A percentile compares a stretch with the other conserved stretches of the same genome.
phyloP scores from a whole-genome alignment of 2,329 filamentous ascomycete genomes.

The Neurospora crassa region DNA sequence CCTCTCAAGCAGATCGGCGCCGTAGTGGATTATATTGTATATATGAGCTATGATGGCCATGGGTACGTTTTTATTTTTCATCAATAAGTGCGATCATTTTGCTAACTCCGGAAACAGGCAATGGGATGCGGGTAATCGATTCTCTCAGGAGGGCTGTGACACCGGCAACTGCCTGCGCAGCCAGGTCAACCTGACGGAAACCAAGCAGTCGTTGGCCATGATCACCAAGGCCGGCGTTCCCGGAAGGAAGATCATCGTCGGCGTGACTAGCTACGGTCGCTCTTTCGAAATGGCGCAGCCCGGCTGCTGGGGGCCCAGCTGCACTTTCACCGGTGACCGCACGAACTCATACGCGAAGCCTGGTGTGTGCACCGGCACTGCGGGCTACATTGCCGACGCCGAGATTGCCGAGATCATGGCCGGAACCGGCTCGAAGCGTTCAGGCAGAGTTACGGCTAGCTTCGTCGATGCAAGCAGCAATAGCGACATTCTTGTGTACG shows the following conservation, averaged over 20 bases:
- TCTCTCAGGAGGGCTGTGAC: slow-evolving; percentile 15
- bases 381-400: slow-evolving; percentile 8
- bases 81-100: too few relatives aligned
- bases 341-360: slow-evolving; percentile 1
- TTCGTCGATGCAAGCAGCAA: slow-evolving; percentile 2
- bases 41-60: too few relatives aligned
- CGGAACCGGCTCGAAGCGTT: not conserved
- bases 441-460: not conserved
- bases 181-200: slow-evolving; percentile 6
- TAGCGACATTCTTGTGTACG: slow-evolving; percentile 15
- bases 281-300: slow-evolving; percentile 7
- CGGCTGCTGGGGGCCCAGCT: slow-evolving; percentile 4
- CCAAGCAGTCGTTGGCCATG: slow-evolving; percentile 5
- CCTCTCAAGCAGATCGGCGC: slow-evolving; percentile 14
- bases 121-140: slow-evolving; percentile 18
- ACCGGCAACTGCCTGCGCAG: slow-evolving; percentile 12
- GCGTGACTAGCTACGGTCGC: slow-evolving; percentile 9
- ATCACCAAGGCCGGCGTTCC: slow-evolving; percentile 10
- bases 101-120: slow-evolving; percentile 10
- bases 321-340: slow-evolving; percentile 1
- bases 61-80: too few relatives aligned
- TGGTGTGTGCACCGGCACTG: slow-evolving; percentile 5
- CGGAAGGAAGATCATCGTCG: slow-evolving; percentile 6
- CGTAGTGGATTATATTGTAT: slow-evolving; percentile 21
- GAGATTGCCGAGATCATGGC: slow-evolving; percentile 6